phyloP scores from a whole-genome alignment of 73 alveolate genomes.

The Paramecium primaurelia region DNA sequence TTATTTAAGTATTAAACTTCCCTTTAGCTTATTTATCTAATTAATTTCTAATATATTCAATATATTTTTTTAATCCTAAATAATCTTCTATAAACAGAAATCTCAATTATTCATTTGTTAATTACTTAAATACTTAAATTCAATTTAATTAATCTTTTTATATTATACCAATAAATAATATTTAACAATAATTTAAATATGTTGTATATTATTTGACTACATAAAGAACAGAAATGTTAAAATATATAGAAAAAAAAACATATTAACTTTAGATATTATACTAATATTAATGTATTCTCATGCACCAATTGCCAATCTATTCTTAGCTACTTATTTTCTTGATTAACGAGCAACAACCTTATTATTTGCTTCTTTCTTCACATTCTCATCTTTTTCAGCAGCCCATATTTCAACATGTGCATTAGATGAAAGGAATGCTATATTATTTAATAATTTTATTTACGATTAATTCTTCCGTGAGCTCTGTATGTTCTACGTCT shows the following conservation, averaged over 20 bases:
- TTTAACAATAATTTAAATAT: background rate
- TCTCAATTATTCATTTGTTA: no score
- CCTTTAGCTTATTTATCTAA: background rate
- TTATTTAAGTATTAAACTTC: background rate
- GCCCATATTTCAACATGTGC: conserved; percentile 92
- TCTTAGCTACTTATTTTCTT: conserved; percentile 75
- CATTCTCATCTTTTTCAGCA: conserved; percentile 84
- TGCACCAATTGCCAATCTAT: conserved; percentile 75
- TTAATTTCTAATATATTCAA: background rate
- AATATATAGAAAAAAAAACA: background rate
- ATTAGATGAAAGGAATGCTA: conserved; percentile 85
- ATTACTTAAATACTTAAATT: no score
- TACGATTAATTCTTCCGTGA: conserved; percentile 95
- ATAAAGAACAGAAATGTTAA: no score
- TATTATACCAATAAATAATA: background rate
- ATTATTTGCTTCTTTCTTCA: conserved; percentile 83
- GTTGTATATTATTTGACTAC: no score
- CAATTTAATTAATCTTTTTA: background rate
- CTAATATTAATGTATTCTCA: background rate
- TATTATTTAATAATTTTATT: background rate
- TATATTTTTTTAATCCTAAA: background rate
- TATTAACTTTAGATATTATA: background rate
- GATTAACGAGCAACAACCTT: conserved; percentile 63
- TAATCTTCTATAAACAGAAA: background rate
- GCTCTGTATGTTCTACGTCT: conserved; percentile 99